A percentile compares a stretch with the other conserved stretches of the same genome.
Conservation (phyloP, 768 basidiomycete genomes). For the Suillus americanus region DNA sequence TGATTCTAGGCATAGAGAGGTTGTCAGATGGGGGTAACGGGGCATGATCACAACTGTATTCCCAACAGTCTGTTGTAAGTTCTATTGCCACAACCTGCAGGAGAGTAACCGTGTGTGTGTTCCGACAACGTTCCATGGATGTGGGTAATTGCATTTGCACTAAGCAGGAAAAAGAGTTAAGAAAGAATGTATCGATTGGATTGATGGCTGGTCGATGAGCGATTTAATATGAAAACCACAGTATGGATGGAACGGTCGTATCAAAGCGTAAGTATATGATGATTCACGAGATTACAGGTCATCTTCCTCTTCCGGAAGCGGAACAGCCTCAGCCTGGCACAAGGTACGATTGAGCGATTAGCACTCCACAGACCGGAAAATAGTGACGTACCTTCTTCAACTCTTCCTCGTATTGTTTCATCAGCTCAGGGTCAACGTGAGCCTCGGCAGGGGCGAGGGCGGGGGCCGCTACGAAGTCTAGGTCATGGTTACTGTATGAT, state of each 20-base stretch:
- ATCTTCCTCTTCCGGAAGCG: constrained; percentile 97
- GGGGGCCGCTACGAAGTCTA: constrained; percentile 97
- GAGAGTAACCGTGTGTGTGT: constrained; percentile 17
- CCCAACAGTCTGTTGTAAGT: background rate
- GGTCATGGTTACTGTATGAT: constrained; percentile 63
- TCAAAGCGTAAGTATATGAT: constrained; percentile 18
- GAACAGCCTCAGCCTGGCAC: constrained; percentile 78
- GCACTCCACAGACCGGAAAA: background rate
- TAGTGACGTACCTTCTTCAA: constrained; percentile 55
- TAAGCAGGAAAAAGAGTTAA: constrained; percentile 18
- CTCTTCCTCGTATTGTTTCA: constrained; percentile 78
- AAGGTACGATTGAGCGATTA: constrained; percentile 13
- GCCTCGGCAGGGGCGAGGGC: constrained; percentile 96
- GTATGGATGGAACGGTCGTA: constrained; percentile 20
- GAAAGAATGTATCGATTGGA: constrained; percentile 10
- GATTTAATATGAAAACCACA: constrained; percentile 20
- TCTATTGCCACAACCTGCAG: constrained; percentile 6
- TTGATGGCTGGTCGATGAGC: constrained; percentile 15
- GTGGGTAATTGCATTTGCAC: constrained; percentile 20
- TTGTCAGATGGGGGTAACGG: background rate
- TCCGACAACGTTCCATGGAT: constrained; percentile 25
- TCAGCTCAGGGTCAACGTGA: constrained; percentile 72
- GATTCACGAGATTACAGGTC: constrained; percentile 53
- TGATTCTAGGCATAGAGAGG: constrained; percentile 16
- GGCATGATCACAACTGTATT: background rate